A percentile compares a stretch with the other conserved stretches of the same genome.
Conservation (phyloP, 257 asterid genomes). For the Pogostemon cablin region DNA sequence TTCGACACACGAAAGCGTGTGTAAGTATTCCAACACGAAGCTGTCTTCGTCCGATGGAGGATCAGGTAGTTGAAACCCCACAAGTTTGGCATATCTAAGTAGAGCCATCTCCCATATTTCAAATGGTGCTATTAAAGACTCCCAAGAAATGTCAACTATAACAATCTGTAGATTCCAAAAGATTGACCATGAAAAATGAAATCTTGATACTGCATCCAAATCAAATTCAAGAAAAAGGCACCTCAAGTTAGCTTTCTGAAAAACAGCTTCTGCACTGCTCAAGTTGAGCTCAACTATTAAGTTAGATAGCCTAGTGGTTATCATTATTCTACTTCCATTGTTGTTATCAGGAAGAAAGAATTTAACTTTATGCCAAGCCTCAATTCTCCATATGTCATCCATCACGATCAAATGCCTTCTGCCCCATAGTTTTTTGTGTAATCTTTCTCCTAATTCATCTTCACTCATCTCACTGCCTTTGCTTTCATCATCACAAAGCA, state of each 20-base stretch:
- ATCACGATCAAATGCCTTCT: not conserved
- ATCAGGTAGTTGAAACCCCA: not conserved
- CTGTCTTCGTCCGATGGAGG: not conserved
- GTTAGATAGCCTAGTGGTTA: not conserved
- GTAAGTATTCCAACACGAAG: not conserved
- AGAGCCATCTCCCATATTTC: constrained; percentile 21
- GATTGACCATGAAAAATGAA: not conserved
- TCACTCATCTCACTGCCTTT: not conserved
- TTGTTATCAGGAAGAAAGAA: not conserved
- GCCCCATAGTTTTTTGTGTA: not conserved
- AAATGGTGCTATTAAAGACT: not conserved
- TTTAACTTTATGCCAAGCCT: not conserved
- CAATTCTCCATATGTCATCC: constrained; percentile 8
- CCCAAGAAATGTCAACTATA: not conserved
- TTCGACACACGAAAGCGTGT: not conserved
- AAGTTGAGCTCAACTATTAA: not conserved
- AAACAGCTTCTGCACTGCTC: not conserved
- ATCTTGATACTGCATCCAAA: not conserved
- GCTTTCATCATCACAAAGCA: not conserved
- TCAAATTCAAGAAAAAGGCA: not conserved
- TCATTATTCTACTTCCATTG: not conserved
- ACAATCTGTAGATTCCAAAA: constrained; percentile 11
- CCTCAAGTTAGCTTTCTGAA: constrained; percentile 3
- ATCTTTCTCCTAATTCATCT: not conserved
- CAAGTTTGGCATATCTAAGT: not conserved